Evolutionary conservation across 768 basidiomycete genomes (phyloP), one percentile per base, ranked within the genome.

Genomic region (Candolleomyces eurysporus): DNA sequence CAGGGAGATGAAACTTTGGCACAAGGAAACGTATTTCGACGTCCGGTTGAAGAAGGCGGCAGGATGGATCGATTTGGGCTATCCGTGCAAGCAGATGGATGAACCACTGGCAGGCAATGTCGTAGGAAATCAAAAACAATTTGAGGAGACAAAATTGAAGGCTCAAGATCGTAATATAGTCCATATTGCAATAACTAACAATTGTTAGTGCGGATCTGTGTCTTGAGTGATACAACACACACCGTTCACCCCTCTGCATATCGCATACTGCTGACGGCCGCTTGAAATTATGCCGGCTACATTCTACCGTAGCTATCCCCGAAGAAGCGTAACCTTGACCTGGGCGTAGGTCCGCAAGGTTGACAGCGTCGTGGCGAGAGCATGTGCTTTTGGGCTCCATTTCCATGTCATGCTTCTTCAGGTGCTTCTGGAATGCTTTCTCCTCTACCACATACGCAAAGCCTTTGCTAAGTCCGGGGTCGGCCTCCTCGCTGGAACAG

Each of bases 241-340:
- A 73, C 74, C 67, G 40, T 64, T 76, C 74, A 0, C 75, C 75
- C 53, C 69, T 71, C 54, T 77, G 75, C 2, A 77, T 58, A 61
- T 75, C 72, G 2, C 73, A 75, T 0, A 72, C 63, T 2, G 68
- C 66, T 36, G 57, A 62, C 17, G 69, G 69, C 4, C 71, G 63
- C 58, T 70, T 68, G 58, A 77, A 67, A 48, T 70, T 67, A 55
- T 77, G 74, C 1, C 72, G 65, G 5, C 65, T 66, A 56, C 75
- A 78, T 16, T 71, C 66, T 2, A 71, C 64, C 0, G 64, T 66
- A 0, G 68, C 75, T 0, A 74, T 63, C 0, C 77, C 74, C 14
- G 65, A 74, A 10, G 72, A 64, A 0, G 66, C 64, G 4, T 62
- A 61, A 3, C 70, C 71, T 32, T 62, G 63, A 4, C 63, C 64